phyloP scores from a whole-genome alignment of 768 basidiomycete species.

The Punctularia strigosozonata region DNA sequence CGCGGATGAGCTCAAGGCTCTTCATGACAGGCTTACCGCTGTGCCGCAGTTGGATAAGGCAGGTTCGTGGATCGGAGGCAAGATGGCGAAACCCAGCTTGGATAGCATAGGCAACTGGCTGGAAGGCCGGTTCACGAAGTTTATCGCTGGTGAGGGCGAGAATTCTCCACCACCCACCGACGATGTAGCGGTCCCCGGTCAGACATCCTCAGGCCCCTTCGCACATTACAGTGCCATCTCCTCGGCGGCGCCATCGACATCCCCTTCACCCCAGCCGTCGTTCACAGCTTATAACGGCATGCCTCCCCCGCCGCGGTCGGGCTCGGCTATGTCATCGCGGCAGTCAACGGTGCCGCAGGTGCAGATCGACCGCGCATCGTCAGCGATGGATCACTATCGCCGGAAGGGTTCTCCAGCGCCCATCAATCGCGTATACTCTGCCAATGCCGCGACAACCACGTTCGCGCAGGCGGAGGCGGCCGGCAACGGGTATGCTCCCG shows the following conservation, averaged over 20 bases:
- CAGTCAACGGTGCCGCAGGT: conserved; percentile 31
- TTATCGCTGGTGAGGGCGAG: conserved; percentile 89
- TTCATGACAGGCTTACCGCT: conserved; percentile 70
- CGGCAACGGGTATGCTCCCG: conserved; percentile 15
- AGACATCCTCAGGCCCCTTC: conserved; percentile 66
- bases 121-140: conserved; percentile 84
- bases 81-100: conserved; percentile 81
- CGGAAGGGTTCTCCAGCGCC: conserved; percentile 42
- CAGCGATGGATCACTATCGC: conserved; percentile 56
- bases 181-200: conserved; percentile 27
- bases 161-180: conserved; percentile 21
- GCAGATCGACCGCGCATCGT: conserved; percentile 61
- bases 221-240: conserved; percentile 90
- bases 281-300: conserved; percentile 25
- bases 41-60: conserved; percentile 65
- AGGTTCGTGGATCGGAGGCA: conserved; percentile 79
- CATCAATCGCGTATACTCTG: conserved; percentile 36
- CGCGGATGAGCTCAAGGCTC: conserved; percentile 61
- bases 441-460: conserved; percentile 25
- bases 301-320: conserved; percentile 32
- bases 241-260: conserved; percentile 61
- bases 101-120: conserved; percentile 89
- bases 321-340: conserved; percentile 56
- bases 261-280: conserved; percentile 65
- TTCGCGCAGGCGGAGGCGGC: conserved; percentile 33